Percentiles rank a stretch among this genome's conserved stretches.
phyloP scores from a whole-genome alignment of 768 basidiomycete genomes.

The Chalciporus chontae region DNA sequence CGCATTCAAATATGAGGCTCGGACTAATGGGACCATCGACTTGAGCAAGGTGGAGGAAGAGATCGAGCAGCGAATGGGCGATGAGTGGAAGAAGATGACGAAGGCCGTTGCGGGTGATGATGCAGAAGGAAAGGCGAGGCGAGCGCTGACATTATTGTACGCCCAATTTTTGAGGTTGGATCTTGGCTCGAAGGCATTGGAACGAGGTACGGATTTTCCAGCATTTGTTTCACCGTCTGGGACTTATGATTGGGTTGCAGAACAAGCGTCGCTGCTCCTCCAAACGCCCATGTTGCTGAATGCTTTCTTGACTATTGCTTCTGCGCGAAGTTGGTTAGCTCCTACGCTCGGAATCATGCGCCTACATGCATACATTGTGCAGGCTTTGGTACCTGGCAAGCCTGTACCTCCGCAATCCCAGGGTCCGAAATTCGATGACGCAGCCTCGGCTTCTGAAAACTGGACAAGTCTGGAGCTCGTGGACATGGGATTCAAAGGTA shows the following conservation, averaged over 20 bases:
- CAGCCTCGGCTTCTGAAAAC: constrained; percentile 36
- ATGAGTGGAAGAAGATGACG: constrained; percentile 53
- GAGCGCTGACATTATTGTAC: constrained; percentile 73
- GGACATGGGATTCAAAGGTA: constrained; percentile 84
- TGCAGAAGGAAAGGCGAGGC: constrained; percentile 35
- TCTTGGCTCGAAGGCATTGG: constrained; percentile 49
- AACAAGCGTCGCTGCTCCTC: constrained; percentile 67
- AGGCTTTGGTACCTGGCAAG: constrained; percentile 70
- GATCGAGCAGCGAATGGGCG: constrained; percentile 46
- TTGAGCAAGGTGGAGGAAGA: constrained; percentile 49
- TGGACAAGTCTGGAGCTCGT: constrained; percentile 81
- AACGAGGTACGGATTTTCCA: constrained; percentile 51
- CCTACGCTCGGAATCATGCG: constrained; percentile 78
- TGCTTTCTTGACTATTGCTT: constrained; percentile 76
- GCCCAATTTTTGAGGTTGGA: constrained; percentile 76
- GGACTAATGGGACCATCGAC: constrained; percentile 32
- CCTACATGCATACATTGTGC: constrained; percentile 77
- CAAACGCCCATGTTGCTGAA: constrained; percentile 70
- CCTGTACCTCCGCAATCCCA: constrained; percentile 55
- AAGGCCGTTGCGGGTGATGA: constrained; percentile 38
- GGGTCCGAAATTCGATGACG: constrained; percentile 65
- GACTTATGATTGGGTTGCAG: constrained; percentile 36
- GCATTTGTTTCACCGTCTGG: neutral
- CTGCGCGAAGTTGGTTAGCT: constrained; percentile 85
- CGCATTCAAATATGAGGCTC: constrained; percentile 59